Conservation (phyloP, 805 yeast genomes). For the Suhomyces canberraensis region DNA sequence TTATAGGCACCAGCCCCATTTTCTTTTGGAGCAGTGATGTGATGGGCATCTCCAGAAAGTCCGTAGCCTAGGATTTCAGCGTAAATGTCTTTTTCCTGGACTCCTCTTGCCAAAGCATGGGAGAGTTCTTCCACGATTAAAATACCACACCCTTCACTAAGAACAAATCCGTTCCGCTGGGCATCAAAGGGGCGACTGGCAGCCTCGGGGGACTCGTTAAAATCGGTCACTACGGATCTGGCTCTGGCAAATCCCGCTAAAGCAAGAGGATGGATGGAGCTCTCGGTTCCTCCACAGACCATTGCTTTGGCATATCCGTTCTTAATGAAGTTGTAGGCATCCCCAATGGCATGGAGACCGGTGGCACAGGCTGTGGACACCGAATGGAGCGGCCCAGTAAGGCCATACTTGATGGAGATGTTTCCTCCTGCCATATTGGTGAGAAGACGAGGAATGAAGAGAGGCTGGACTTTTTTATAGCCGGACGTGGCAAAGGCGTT, state of each 20-base stretch:
- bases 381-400: slow-evolving; percentile 83
- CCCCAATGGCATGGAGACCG: slow-evolving; percentile 91
- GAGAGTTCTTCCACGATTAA: slow-evolving; percentile 72
- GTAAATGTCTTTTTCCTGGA: slow-evolving; percentile 52
- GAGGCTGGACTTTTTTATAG: slow-evolving; percentile 74
- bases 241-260: slow-evolving; percentile 91
- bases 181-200: slow-evolving; percentile 89
- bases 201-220: slow-evolving; percentile 54
- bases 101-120: slow-evolving; percentile 65
- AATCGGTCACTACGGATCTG: slow-evolving; percentile 66
- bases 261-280: slow-evolving; percentile 80
- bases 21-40: slow-evolving; percentile 86
- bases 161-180: slow-evolving; percentile 78
- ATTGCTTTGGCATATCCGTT: slow-evolving; percentile 81
- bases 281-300: slow-evolving; percentile 94
- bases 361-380: slow-evolving; percentile 97
- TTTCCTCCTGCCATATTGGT: slow-evolving; percentile 95
- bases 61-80: slow-evolving; percentile 90
- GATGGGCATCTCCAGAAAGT: slow-evolving; percentile 84
- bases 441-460: slow-evolving; percentile 78
- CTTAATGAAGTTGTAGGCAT: slow-evolving; percentile 76
- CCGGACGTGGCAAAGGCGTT: slow-evolving; percentile 49
- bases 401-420: slow-evolving; percentile 71
- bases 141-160: slow-evolving; percentile 91
- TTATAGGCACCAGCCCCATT: slow-evolving; percentile 81